Percentiles rank a stretch among this genome's conserved stretches.
phyloP scores from a whole-genome alignment of 177 flowering plant genomes.

The Vitis hybrid region DNA sequence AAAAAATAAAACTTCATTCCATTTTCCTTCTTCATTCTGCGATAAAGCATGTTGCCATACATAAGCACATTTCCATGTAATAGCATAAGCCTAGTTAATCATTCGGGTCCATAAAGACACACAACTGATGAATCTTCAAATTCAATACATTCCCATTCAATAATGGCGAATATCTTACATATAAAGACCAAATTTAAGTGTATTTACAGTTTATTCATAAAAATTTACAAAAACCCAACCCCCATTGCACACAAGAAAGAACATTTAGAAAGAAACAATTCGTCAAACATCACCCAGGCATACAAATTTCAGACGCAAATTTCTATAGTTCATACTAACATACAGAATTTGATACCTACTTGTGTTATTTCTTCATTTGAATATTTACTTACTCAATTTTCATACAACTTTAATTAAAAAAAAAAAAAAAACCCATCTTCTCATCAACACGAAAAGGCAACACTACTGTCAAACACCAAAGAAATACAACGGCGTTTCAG shows the following conservation, averaged over 20 bases:
- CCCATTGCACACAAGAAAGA: not conserved
- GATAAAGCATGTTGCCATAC: too few species aligned
- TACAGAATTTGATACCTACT: too few species aligned
- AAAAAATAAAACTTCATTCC: too few species aligned
- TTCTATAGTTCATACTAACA: too few species aligned
- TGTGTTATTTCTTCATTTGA: too few species aligned
- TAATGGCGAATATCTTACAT: not conserved
- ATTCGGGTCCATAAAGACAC: not conserved
- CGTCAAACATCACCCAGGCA: not conserved
- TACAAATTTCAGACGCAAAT: too few species aligned
- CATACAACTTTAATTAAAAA: not conserved
- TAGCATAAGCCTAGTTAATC: not conserved
- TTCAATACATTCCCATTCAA: not conserved
- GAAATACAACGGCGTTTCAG: too few species aligned
- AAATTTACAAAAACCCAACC: not conserved
- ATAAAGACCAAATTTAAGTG: not conserved
- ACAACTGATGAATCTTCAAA: not conserved
- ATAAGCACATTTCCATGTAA: not conserved
- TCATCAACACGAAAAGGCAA: not conserved
- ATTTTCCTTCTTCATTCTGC: too few species aligned
- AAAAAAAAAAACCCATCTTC: not conserved
- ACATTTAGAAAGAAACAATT: not conserved
- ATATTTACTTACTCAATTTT: too few species aligned
- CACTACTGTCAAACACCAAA: not conserved
- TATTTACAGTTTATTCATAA: not conserved